Evolutionary conservation across 177 flowering plant genomes (phyloP), one percentile per base, ranked within the genome.

Genomic region (Telopea speciosissima): DNA sequence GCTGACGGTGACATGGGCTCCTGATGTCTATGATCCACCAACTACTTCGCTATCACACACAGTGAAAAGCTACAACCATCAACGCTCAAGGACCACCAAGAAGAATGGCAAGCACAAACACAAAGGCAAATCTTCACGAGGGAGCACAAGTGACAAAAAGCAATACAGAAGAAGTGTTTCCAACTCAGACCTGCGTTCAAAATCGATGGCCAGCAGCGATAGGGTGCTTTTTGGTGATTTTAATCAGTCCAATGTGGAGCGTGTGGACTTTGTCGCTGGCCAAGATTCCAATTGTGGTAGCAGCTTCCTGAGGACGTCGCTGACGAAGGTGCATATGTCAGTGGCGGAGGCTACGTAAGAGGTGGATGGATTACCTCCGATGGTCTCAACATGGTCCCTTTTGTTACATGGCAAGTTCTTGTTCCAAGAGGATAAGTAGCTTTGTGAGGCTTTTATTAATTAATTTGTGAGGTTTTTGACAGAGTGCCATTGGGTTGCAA

Each of bases 21-120:
- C 88, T 16, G 97, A 93, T 73, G 98, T 93, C 42, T 87, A 91
- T 71, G 98, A 93, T 72, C 98, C 98, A 24, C 78, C 81, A 28
- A 80, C 85, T 1, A 84, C 87, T 22, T 74, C 82, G 1, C 16
- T 84, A 13, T 85, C 89, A 0, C 93, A 87, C 68, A 66, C 85
- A 0, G 85, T 81, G 58, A 85, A 69, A 70, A 68, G 76, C 68
- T 75, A 75, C 74, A 73, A 79, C 69, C 78, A 79, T 63, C 81
- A 83, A 65, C 84, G 75, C 44, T 60, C 72, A 36, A 81, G 72
- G 58, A 61, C 42, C 54, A 70, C 76, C 71, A 87, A 76, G 81
- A 88, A 81, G 68, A 75, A 68, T 67, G 81, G 81, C 31, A 90
- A 86, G 78, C 82, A 82, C 76, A 87, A 82, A 76, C 87, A 85